Conservation (phyloP, 2,329 filamentous ascomycete species). For the Phaeosphaeriaceae sp. region DNA sequence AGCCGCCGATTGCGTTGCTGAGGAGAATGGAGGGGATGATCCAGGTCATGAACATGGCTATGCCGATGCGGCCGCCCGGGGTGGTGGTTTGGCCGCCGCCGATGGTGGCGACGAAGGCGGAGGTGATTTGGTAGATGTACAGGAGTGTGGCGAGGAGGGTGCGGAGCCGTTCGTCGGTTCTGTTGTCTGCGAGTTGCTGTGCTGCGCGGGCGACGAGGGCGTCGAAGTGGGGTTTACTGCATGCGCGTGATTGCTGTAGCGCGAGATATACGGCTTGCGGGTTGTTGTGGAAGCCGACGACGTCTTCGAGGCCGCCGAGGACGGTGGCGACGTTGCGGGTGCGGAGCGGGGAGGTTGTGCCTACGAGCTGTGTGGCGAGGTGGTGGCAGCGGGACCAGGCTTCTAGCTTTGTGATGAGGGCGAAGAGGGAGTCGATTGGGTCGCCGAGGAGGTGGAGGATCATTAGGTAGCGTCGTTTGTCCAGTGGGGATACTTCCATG, state of each 20-base stretch:
- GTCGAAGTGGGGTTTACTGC: not conserved
- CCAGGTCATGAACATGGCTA: conserved; percentile 31
- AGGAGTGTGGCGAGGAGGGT: conserved; percentile 19
- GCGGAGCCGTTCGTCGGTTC: conserved; percentile 22
- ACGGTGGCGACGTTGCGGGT: conserved; percentile 11
- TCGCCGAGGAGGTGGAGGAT: conserved; percentile 28
- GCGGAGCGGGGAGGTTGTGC: not conserved
- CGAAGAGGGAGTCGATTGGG: conserved; percentile 28
- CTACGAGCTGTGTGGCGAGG: not conserved
- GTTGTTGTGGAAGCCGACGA: conserved; percentile 10
- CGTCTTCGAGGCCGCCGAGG: conserved; percentile 14
- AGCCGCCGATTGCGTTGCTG: conserved; percentile 28
- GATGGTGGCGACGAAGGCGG: conserved; percentile 14
- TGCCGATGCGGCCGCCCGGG: conserved; percentile 28
- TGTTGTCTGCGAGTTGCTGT: conserved; percentile 14
- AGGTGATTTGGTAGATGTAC: conserved; percentile 20
- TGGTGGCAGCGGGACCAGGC: conserved; percentile 18
- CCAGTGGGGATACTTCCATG: conserved; percentile 27
- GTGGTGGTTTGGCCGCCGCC: conserved; percentile 21
- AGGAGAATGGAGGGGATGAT: conserved; percentile 24
- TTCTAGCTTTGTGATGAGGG: conserved; percentile 23
- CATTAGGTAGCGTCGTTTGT: conserved; percentile 20
- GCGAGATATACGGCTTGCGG: conserved; percentile 4
- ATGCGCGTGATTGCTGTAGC: not conserved
- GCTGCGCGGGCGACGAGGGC: conserved; percentile 6